These are phyloP conservation scores for Gymnopus androsaceus DNA, from an alignment of 1,284 basidiomycete species.

Conservation along the genomic window DNA sequence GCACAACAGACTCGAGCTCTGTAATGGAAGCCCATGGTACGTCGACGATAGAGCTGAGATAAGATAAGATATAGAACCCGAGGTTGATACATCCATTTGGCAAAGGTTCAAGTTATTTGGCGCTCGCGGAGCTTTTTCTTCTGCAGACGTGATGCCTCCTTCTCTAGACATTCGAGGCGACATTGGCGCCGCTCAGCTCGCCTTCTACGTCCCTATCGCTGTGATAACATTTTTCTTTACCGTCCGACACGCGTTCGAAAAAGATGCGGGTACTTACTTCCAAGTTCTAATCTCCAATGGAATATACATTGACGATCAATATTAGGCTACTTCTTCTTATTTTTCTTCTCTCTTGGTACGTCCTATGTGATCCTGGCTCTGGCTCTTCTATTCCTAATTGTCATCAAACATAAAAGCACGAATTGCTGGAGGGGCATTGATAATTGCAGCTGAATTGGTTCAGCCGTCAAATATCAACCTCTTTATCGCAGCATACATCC, in stretches of 20 bases:
- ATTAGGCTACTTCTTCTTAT: conserved; percentile 59
- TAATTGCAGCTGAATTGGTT: conserved; percentile 51
- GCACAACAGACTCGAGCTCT: too few species aligned
- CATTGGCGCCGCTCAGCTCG: conserved; percentile 56
- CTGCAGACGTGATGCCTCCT: conserved; percentile 31
- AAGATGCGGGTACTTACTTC: conserved; percentile 47
- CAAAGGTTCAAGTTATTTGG: conserved; percentile 1
- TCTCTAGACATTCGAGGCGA: conserved; percentile 48
- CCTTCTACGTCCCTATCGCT: conserved; percentile 55
- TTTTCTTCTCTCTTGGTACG: conserved; percentile 53
- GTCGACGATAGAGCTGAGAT: neutral
- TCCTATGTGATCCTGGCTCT: conserved; percentile 11
- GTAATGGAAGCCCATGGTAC: too few species aligned
- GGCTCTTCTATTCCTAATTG: conserved; percentile 9
- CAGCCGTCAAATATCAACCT: conserved; percentile 40
- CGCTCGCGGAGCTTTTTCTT: neutral
- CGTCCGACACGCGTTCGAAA: conserved; percentile 52
- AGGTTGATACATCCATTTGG: neutral
- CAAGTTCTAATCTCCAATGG: too few species aligned
- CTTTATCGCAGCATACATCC: conserved; percentile 50
- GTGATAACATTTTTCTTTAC: conserved; percentile 44
- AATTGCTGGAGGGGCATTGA: conserved; percentile 55
- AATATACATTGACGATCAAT: too few species aligned
- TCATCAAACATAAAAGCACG: conserved; percentile 42
- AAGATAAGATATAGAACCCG: neutral